These are phyloP conservation scores for Striga asiatica DNA, from an alignment of 257 asterid genomes.

Conservation along the genomic window DNA sequence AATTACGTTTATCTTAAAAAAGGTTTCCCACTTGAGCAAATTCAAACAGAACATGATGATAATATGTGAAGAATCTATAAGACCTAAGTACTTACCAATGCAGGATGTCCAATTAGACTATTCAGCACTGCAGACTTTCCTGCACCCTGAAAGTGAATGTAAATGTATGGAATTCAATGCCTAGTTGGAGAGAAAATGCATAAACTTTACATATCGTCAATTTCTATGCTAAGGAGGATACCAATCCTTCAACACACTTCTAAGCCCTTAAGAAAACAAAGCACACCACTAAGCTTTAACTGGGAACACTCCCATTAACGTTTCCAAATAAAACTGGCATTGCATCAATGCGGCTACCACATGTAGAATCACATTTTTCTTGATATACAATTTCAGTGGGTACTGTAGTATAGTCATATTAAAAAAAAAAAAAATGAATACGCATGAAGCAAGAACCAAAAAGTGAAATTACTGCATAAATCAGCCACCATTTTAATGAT, in stretches of 20 bases:
- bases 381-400: not conserved
- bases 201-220: no score
- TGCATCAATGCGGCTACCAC: no score
- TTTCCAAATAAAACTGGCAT: no score
- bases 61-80: not conserved
- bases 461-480: not conserved
- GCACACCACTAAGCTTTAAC: no score
- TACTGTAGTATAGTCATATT: not conserved
- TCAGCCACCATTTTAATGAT: not conserved
- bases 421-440: no score
- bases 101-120: constrained; percentile 95
- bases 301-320: no score
- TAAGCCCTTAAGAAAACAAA: no score
- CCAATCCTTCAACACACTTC: no score
- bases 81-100: constrained; percentile 49
- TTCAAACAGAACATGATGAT: not conserved
- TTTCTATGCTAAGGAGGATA: no score
- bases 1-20: not conserved
- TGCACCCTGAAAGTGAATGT: constrained; percentile 69
- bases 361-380: not conserved
- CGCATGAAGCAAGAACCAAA: not conserved
- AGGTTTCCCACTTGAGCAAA: not conserved
- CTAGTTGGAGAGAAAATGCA: no score
- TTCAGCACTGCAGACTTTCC: constrained; percentile 96
- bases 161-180: no score